Evolutionary conservation across 805 yeast genomes (phyloP).

Genomic region (Alloascoidea africana): DNA sequence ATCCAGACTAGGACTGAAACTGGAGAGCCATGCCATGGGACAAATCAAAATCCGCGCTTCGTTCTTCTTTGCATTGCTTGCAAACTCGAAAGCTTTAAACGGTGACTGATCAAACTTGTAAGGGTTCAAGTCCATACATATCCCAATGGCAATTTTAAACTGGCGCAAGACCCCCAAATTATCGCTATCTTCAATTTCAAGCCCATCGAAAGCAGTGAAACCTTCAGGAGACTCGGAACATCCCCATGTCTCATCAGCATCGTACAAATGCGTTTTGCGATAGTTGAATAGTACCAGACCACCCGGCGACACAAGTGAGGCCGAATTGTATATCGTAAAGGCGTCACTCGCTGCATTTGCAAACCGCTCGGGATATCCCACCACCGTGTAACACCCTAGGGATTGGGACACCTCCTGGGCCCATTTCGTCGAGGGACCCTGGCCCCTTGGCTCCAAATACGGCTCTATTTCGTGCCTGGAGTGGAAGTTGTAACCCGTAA

Average conservation of each 20-base stretch:
- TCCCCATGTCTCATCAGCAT: conserved; percentile 74
- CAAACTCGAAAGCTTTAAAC: conserved; percentile 59
- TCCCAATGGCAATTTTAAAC: conserved; percentile 49
- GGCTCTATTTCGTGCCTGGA: conserved; percentile 34
- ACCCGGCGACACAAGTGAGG: conserved; percentile 39
- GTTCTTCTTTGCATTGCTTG: conserved; percentile 31
- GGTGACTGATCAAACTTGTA: conserved; percentile 64
- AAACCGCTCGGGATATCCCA: conserved; percentile 73
- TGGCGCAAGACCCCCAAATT: conserved; percentile 3
- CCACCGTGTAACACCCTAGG: conserved; percentile 47
- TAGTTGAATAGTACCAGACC: conserved; percentile 54
- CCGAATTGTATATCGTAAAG: conserved; percentile 43
- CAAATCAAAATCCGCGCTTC: conserved; percentile 42
- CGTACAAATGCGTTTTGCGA: conserved; percentile 62
- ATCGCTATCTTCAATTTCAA: conserved; percentile 14
- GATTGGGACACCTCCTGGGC: conserved; percentile 37
- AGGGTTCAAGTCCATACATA: conserved; percentile 91
- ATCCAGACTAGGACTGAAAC: conserved; percentile 1
- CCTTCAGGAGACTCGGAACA: conserved; percentile 50
- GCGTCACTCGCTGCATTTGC: not conserved
- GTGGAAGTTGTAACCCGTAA: conserved; percentile 70
- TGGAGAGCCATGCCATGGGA: conserved; percentile 74
- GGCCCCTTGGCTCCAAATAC: conserved; percentile 31
- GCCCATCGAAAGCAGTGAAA: conserved; percentile 35
- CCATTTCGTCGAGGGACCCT: conserved; percentile 36